Base-by-base conservation (phyloP, 2,329 filamentous ascomycete species). In the Alternaria gaisen region DNA sequence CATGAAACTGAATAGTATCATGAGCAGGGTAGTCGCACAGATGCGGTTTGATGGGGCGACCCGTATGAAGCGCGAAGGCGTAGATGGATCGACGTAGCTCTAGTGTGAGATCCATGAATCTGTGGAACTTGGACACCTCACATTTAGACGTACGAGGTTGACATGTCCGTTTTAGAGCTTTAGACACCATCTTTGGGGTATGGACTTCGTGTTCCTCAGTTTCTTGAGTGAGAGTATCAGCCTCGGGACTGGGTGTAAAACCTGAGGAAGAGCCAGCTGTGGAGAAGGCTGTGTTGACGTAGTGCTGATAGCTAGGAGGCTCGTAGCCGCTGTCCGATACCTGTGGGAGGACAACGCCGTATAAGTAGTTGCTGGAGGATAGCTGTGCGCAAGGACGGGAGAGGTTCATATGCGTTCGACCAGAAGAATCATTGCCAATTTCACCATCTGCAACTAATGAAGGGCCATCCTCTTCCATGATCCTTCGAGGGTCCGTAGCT, bases 31-130 rank as follows among this genome's bases (percentile, higher is more conserved):
- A 48, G 52, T 65, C 56, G 58, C 69, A 71, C 18, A 70, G 60
- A 12, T 62, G 60, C 2, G 70, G 69, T 5, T 11, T 38, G 41
- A 73, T 70, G 9, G 58, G 22, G 3, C 46, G 34, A 12, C 50
- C 56, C 24, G 46, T 61, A 16, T 46, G 34, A 2, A 73, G 50
- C 1, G 53, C 60, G 18, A 56, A 40, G 6, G 16, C 48, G 53
- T 72, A 72, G 20, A 72, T 63, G 7, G 36, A 44, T 9, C 67
- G 46, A 3, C 67, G 67, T 10, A 73, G 22, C 55, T 72, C 70
- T 1, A 12, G 12, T 2, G 71, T 58, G n/a, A 73, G 61, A 0
- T 57, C 28, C 48, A 64, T 53, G 48, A 71, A 69, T 16, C 41
- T 55, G 32, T 48, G 20, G 36, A 70, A 68, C n/a, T 28, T 56